Base-by-base conservation (phyloP, 371 early-diverging fungal genomes). In the Cokeromyces recurvatus region DNA sequence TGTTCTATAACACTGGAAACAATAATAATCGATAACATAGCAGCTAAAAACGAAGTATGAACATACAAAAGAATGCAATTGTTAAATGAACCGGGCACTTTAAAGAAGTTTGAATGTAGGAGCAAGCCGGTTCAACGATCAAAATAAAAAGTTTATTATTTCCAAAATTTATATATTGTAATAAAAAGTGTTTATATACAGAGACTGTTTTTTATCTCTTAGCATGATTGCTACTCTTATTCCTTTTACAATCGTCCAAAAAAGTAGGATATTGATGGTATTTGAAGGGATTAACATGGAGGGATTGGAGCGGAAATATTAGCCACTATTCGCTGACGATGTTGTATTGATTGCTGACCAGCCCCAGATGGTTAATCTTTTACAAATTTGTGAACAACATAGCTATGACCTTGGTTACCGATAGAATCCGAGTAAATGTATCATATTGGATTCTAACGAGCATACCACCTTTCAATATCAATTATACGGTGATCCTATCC, bases 11-110 rank as follows among this genome's bases (percentile, higher is more conserved):
- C 36, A 29, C 43, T 54, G 22, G 38, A 54, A 54, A 43, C 40
- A 54, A 19, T 54, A 34, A 54, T 54, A 12, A 46, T 54, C 41
- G 48, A 54, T 38, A 54, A n/a, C 39, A 51, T 54, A 32, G 38
- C 48, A 54, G 12, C 34, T 29, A 38, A 39, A 14, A 23, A 23
- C 40, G 22, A 4, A 5, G n/a, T 44, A 38, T 29, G 20, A 24
- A 23, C 37, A 31, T 37, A 23, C 32, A 36, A 44, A 45, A 37
- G 39, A 45, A 43, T 16, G 52, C 29, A 38, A 32, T 51, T 22
- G 24, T 51, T 51, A 38, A 51, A 51, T 51, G 52, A 51, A 8
- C 45, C 52, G 32, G 45, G 38, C 36, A 51, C 19, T n/a, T 51
- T 51, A 44, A 38, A 51, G 32, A 51, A 51, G 36, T 51, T 51